Evolutionary conservation across 192 early-diverging fungal species (phyloP), one percentile per base, ranked within the genome.

Genomic region (Funneliformis geosporum): DNA sequence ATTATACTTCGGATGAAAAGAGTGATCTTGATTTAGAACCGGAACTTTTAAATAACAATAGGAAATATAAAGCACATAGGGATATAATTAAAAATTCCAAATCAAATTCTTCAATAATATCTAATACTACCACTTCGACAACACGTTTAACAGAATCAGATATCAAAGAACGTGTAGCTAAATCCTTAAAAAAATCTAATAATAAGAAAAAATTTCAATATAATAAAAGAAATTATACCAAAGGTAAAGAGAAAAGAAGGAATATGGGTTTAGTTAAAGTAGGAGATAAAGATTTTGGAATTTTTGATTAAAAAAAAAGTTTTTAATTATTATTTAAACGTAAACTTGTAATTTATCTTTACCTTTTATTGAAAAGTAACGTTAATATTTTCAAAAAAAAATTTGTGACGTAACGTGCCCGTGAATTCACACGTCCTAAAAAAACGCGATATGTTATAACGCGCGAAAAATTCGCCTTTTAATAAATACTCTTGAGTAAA

Each of bases 181-280:
- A 80, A 43, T 76, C 83, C 21, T 73, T 90, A 21, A 70, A 76
- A 40, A 81, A 82, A 25, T 61, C 80, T 38, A 65, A 81, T 71
- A 47, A 70, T 18, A 50, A 83, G 75, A 79, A 84, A 65, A 76
- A 80, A 40, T 83, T 64, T 6, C 76, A 79, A 60, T 71, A 80
- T 50, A 59, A 76, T 27, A 76, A 73, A 65, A 82, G 86, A 42
- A 90, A 90, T 78, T 84, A 85, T 23, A 76, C 73, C 40, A 90
- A 90, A 70, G 86, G 84, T 28, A 88, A 85, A 7, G 88, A 87
- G 66, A 90, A 90, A 80, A 82, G 89, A 66, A 82, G 83, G 23
- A 76, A 76, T 27, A 82, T 25, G 50, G 83, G 83, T 28, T 23
- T 85, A 9, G 44, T 81, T 5, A 87, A 85, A 68, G 12, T 42